Evolutionary conservation across 345 rosid genomes (phyloP).

Genomic region (Eucalyptus cloeziana): DNA sequence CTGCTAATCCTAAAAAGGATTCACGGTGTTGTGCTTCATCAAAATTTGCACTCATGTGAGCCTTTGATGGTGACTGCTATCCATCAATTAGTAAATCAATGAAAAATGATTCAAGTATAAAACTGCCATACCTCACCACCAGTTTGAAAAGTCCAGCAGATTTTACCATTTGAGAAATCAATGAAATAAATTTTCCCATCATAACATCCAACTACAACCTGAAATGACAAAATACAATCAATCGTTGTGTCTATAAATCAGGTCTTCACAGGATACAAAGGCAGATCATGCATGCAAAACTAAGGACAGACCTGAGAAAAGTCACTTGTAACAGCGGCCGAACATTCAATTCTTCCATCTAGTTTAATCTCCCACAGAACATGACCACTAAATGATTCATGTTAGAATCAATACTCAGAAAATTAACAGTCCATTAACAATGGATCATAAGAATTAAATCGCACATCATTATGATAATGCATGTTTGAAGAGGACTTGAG

Average conservation of each 20-base stretch:
- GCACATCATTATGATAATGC: neutral
- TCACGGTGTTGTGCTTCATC: neutral
- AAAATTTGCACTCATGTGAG: neutral
- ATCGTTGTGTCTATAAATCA: neutral
- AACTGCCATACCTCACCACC: constrained; percentile 53
- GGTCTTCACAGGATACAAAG: neutral
- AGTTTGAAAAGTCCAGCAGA: constrained; percentile 81
- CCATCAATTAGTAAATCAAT: neutral
- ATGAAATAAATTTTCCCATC: constrained; percentile 73
- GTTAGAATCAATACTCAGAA: neutral
- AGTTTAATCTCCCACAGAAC: constrained; percentile 67
- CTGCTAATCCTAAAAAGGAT: neutral
- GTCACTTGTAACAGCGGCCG: constrained; percentile 67
- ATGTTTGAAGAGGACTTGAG: neutral
- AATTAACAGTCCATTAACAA: neutral
- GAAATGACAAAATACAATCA: neutral
- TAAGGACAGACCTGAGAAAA: constrained; percentile 60
- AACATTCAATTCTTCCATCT: constrained; percentile 78
- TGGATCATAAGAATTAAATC: neutral
- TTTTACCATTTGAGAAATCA: constrained; percentile 51
- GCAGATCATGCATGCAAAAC: neutral
- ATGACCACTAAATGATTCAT: constrained; percentile 46
- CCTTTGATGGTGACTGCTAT: neutral
- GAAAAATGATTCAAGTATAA: neutral
- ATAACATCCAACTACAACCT: constrained; percentile 96